Percentiles rank a stretch among this genome's conserved stretches.
phyloP scores from a whole-genome alignment of 2,329 filamentous ascomycete species.

The Fusarium continuum region DNA sequence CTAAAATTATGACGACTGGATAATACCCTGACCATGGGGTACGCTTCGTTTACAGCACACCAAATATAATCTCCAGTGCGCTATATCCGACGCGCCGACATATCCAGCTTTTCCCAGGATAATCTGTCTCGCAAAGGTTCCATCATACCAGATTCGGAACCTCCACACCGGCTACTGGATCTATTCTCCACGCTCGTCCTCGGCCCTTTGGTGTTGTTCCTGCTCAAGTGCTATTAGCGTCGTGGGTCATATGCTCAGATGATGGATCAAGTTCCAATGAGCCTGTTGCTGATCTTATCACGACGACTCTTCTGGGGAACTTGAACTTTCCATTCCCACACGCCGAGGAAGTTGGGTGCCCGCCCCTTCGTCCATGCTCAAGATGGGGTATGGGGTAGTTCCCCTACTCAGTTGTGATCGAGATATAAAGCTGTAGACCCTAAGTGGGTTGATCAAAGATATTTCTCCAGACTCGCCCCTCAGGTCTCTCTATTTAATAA shows the following conservation, averaged over 20 bases:
- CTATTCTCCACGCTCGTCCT: conserved; percentile 12
- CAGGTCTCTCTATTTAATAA: conserved; percentile 4
- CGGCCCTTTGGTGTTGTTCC: conserved; percentile 20
- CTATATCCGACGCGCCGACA: conserved; percentile 32
- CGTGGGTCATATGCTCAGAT: conserved; percentile 25
- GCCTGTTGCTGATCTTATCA: conserved; percentile 18
- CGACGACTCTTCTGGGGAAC: not conserved
- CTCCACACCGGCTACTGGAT: conserved; percentile 14
- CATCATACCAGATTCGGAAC: conserved; percentile 20
- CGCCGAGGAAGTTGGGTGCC: conserved; percentile 12
- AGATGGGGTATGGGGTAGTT: conserved; percentile 27
- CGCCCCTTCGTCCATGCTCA: conserved; percentile 16
- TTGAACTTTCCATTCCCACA: conserved; percentile 10
- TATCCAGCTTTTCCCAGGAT: conserved; percentile 27
- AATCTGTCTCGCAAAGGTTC: conserved; percentile 11
- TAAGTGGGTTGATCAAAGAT: conserved; percentile 3
- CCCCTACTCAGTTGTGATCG: conserved; percentile 1
- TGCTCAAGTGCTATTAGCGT: conserved; percentile 26
- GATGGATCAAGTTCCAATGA: conserved; percentile 2
- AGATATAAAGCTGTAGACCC: conserved; percentile 26
- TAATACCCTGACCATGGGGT: conserved; percentile 9
- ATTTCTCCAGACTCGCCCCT: conserved; percentile 2
- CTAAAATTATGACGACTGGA: conserved; percentile 22
- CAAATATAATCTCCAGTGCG: conserved; percentile 2
- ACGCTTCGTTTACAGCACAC: conserved; percentile 19